phyloP scores from a whole-genome alignment of 306 rosid genomes.

The Lotus japonicus region DNA sequence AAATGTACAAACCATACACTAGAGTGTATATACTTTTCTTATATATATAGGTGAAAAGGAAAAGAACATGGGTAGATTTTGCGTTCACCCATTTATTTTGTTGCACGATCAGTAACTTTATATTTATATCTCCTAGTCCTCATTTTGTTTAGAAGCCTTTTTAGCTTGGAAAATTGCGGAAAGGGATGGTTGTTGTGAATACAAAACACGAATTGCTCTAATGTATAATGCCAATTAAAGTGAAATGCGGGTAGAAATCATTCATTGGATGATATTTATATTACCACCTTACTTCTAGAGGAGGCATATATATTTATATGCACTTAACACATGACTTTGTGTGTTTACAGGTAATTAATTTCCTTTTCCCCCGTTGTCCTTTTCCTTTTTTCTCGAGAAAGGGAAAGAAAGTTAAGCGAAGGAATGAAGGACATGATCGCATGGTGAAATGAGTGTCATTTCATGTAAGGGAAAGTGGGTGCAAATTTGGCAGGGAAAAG shows the following conservation, averaged over 20 bases:
- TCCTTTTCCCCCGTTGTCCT: constrained; percentile 16
- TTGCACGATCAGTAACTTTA: no score
- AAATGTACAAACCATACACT: no score
- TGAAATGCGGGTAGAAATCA: constrained; percentile 44
- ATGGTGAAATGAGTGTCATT: constrained; percentile 53
- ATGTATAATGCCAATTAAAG: constrained; percentile 23
- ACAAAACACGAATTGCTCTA: constrained; percentile 23
- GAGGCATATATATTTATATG: constrained; percentile 40
- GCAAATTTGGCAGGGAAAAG: constrained; percentile 39
- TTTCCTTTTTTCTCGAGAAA: constrained; percentile 37
- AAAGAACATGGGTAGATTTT: constrained; percentile 1
- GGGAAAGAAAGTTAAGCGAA: constrained; percentile 30
- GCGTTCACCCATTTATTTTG: constrained; percentile 5
- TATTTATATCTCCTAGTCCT: constrained; percentile 35
- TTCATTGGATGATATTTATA: constrained; percentile 44
- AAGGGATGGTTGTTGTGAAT: constrained; percentile 48
- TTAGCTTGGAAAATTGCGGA: constrained; percentile 63
- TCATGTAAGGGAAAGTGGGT: constrained; percentile 69
- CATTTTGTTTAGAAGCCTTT: constrained; percentile 65
- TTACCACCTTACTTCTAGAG: constrained; percentile 46
- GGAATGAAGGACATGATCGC: constrained; percentile 48
- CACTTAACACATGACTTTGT: constrained; percentile 48
- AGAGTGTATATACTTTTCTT: no score
- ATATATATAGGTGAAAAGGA: no score
- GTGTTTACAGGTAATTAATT: constrained; percentile 32